These are phyloP conservation scores for Metschnikowia dekortorum DNA, from an alignment of 805 yeast genomes.

Conservation along the genomic window DNA sequence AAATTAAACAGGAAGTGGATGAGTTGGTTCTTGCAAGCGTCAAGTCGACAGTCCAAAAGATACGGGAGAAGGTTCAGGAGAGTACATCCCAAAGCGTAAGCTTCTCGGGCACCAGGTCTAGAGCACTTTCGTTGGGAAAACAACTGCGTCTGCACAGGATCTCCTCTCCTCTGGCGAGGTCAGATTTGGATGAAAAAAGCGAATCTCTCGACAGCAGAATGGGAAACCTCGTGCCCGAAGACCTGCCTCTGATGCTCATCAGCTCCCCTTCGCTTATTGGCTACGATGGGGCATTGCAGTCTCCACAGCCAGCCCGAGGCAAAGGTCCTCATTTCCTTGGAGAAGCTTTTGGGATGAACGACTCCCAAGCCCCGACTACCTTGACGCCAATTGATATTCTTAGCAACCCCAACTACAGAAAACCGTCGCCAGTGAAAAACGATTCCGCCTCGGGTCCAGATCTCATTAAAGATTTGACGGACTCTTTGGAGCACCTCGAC, in stretches of 20 bases:
- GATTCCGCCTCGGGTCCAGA: background rate
- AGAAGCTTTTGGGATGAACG: background rate
- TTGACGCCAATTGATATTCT: slow-evolving; percentile 1
- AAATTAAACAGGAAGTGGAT: slow-evolving; percentile 76
- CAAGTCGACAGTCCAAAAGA: slow-evolving; percentile 55
- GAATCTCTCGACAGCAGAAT: background rate
- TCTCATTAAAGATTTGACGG: slow-evolving; percentile 21
- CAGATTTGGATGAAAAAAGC: background rate
- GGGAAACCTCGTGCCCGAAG: background rate
- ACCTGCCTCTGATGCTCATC: slow-evolving; percentile 2
- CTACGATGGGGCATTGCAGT: background rate
- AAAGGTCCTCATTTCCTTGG: background rate
- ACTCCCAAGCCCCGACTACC: background rate
- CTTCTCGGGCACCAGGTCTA: background rate
- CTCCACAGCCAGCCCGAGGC: slow-evolving; percentile 1
- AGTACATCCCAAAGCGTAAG: slow-evolving; percentile 2
- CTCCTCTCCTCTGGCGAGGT: background rate
- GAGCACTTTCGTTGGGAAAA: background rate
- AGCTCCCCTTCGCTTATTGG: background rate
- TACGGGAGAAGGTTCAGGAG: slow-evolving; percentile 34
- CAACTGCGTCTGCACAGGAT: background rate
- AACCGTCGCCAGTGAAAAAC: slow-evolving; percentile 11
- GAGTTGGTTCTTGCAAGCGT: slow-evolving; percentile 60
- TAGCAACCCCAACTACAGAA: background rate
- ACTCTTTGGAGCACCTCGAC: slow-evolving; percentile 26